Conservation (phyloP, 192 early-diverging fungal species). For the Oehlia diaphana region DNA sequence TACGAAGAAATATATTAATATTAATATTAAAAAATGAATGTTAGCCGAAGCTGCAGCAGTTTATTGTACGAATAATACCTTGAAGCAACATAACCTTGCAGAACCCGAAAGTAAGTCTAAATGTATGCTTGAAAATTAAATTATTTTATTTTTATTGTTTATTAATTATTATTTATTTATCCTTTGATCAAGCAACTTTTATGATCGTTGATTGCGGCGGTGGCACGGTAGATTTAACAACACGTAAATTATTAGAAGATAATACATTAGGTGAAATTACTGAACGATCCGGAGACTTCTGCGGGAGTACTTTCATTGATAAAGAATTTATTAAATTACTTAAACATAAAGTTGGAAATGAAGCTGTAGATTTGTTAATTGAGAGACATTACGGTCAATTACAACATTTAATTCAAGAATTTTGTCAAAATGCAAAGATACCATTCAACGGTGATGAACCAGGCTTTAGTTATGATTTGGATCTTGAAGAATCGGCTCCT, state of each 20-base stretch:
- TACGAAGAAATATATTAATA: background rate
- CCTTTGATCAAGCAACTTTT: conserved; percentile 36
- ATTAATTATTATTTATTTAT: no score
- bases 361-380: background rate
- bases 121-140: no score
- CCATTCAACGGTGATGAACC: background rate
- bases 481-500: background rate
- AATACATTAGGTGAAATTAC: background rate
- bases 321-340: conserved; percentile 7
- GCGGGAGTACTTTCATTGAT: conserved; percentile 7
- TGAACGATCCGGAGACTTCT: background rate
- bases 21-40: background rate
- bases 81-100: background rate
- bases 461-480: background rate
- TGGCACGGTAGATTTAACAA: conserved; percentile 58
- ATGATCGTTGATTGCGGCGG: conserved; percentile 64
- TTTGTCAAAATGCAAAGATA: background rate
- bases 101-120: background rate
- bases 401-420: conserved; percentile 3
- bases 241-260: background rate
- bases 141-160: background rate
- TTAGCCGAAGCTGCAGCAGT: conserved; percentile 12
- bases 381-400: conserved; percentile 7
- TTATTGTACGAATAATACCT: background rate
- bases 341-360: background rate